These are phyloP conservation scores for Diaporthe capsici DNA, from an alignment of 2,329 filamentous ascomycete species.

Conservation along the genomic window DNA sequence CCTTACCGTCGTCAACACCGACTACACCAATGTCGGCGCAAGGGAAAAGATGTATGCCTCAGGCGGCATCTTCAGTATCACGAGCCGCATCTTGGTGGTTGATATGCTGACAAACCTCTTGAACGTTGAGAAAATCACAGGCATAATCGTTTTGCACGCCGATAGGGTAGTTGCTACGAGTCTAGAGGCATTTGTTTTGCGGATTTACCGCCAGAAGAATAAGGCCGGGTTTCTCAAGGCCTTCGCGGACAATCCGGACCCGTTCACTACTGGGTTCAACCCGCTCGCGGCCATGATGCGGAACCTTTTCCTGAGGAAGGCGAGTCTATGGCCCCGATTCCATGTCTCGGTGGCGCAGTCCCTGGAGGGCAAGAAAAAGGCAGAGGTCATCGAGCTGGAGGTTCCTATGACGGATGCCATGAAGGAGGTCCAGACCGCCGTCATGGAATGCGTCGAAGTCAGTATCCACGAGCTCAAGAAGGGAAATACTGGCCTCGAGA, in stretches of 20 bases:
- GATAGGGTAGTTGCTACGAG: conserved; percentile 90
- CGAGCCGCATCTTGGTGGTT: conserved; percentile 93
- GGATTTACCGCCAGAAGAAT: conserved; percentile 95
- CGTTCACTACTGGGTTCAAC: conserved; percentile 89
- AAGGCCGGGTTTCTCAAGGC: conserved; percentile 95
- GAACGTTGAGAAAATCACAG: conserved; percentile 87
- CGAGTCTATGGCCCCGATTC: conserved; percentile 92
- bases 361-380: conserved; percentile 90
- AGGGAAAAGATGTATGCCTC: conserved; percentile 92
- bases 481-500: conserved; percentile 88
- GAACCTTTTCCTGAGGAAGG: conserved; percentile 90
- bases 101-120: conserved; percentile 90
- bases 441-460: conserved; percentile 95
- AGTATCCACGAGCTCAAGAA: conserved; percentile 96
- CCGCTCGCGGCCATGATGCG: conserved; percentile 92
- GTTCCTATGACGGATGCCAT: conserved; percentile 96
- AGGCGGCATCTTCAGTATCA: conserved; percentile 95
- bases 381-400: conserved; percentile 97
- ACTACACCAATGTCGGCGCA: conserved; percentile 87
- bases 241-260: conserved; percentile 93
- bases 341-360: conserved; percentile 91
- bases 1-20: conserved; percentile 93
- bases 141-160: conserved; percentile 88
- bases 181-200: conserved; percentile 92
- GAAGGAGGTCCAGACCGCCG: conserved; percentile 92